These are phyloP conservation scores for Naganishia kalamii DNA, from an alignment of 768 basidiomycete genomes.

Conservation along the genomic window DNA sequence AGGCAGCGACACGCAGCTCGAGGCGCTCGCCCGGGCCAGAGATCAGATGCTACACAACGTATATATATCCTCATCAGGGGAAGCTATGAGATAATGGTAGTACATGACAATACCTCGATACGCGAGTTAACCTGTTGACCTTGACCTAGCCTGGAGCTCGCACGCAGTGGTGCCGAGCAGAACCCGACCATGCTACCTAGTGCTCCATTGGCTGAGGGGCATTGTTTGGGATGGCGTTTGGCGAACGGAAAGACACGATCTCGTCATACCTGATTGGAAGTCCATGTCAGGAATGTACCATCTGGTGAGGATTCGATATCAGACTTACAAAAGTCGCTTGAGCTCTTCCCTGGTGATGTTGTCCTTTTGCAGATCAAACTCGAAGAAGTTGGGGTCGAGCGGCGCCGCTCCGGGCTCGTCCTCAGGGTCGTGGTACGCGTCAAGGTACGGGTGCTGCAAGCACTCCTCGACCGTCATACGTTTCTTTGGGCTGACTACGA, in stretches of 20 bases:
- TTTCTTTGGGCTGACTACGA: slow-evolving; percentile 79
- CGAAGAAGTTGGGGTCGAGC: slow-evolving; percentile 93
- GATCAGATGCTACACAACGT: no score
- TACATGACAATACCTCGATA: no score
- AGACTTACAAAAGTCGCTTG: slow-evolving; percentile 52
- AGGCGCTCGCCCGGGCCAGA: no score
- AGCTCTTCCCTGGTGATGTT: slow-evolving; percentile 91
- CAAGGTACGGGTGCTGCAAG: slow-evolving; percentile 87
- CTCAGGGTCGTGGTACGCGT: slow-evolving; percentile 92
- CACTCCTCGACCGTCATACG: slow-evolving; percentile 91
- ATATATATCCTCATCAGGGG: no score
- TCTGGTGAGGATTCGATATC: background rate
- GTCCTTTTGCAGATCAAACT: slow-evolving; percentile 94
- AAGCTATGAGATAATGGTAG: no score
- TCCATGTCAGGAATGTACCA: background rate
- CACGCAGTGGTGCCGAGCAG: no score
- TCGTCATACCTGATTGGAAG: slow-evolving; percentile 62
- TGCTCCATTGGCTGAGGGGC: background rate
- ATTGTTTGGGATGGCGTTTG: background rate
- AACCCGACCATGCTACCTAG: no score
- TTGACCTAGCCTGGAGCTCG: no score
- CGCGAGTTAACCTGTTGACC: no score
- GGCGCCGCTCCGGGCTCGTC: slow-evolving; percentile 94
- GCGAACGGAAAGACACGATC: slow-evolving; percentile 68
- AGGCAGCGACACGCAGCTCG: no score